Base-by-base conservation (phyloP, 2,329 filamentous ascomycete genomes). In the Colletotrichum somersetense region DNA sequence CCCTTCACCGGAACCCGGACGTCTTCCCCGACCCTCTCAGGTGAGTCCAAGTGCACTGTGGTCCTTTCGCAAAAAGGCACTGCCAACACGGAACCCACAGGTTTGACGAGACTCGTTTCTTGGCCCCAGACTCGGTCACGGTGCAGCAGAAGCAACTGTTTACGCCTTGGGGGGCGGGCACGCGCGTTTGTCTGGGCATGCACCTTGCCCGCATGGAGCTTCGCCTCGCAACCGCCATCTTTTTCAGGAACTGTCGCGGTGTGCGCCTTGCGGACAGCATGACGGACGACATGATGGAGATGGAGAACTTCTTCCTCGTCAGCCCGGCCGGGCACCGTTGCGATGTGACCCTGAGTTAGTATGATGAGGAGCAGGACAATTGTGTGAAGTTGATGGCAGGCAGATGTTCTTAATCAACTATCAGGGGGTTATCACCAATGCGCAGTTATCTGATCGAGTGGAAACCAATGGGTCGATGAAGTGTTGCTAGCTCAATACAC, bases 141-240 rank as follows among this genome's bases (percentile, higher is more conserved):
- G 78, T 74, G 62, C 79, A 77, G 12, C 85, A 86, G 82, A 88
- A 85, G 71, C 83, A 84, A 3, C 82, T 85, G 0, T 88, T 83
- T 67, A 81, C 85, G 70, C 84, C 88, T 0, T 90, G 89, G 76
- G 87, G 88, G 1, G 84, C 83, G 3, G 88, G 88, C 1, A 81
- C 35, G 5, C 58, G 59, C 3, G 79, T 78, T 1, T 91, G 89
- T 72, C 80, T 91, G 20, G 89, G 89, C 1, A 79, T 88, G 35
- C 87, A 91, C 72, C 81, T 91, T 26, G 89, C 89, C 0, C 80
- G 82, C 30, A 88, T 88, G 79, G 88, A 91, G 75, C 75, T 91
- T 40, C 82, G 88, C 11, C 83, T 88, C 46, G 86, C 83, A 0
- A 81, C 84, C 0, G 85, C 87, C 0, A 79, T 83, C 6, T 88